phyloP scores from a whole-genome alignment of 2,329 filamentous ascomycete genomes.

The Ophiocordyceps camponoti-floridani region DNA sequence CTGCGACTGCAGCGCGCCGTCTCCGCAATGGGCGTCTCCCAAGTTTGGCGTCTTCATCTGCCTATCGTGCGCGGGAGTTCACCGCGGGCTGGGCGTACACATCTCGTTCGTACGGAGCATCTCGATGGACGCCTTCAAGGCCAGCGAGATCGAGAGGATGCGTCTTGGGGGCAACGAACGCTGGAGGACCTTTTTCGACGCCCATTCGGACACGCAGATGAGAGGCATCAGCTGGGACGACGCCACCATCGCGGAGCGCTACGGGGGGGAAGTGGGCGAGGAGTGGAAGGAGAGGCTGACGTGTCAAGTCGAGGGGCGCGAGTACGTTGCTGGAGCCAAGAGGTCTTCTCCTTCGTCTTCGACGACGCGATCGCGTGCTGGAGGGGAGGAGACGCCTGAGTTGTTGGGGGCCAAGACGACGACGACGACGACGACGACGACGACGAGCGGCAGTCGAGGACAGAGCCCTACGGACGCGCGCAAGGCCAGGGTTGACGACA shows the following conservation, averaged over 20 bases:
- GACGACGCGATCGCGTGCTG: constrained; percentile 7
- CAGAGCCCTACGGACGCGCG: constrained; percentile 21
- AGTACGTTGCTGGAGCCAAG: constrained; percentile 64
- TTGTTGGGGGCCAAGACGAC: constrained; percentile 4
- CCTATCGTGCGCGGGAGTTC: constrained; percentile 83
- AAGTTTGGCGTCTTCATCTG: constrained; percentile 99
- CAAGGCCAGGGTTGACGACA: constrained; percentile 56
- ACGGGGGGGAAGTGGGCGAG: constrained; percentile 77
- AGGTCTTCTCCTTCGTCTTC: constrained; percentile 17
- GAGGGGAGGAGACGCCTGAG: too few relatives aligned
- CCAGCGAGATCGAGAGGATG: constrained; percentile 84
- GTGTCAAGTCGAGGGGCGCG: constrained; percentile 72
- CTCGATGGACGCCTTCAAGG: constrained; percentile 98
- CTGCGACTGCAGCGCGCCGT: constrained; percentile 89
- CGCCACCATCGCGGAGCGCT: constrained; percentile 76
- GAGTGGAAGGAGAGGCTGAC: constrained; percentile 86
- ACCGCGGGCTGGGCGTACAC: constrained; percentile 88
- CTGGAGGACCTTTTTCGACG: constrained; percentile 77
- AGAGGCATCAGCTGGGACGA: constrained; percentile 62
- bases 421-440: constrained; percentile 16
- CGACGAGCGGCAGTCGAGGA: constrained; percentile 18
- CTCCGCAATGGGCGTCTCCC: constrained; percentile 92
- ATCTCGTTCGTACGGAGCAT: constrained; percentile 96
- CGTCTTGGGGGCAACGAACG: constrained; percentile 74
- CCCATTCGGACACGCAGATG: constrained; percentile 46